These are phyloP conservation scores for Leucaena leucocephala DNA, from an alignment of 306 rosid species.

Conservation along the genomic window DNA sequence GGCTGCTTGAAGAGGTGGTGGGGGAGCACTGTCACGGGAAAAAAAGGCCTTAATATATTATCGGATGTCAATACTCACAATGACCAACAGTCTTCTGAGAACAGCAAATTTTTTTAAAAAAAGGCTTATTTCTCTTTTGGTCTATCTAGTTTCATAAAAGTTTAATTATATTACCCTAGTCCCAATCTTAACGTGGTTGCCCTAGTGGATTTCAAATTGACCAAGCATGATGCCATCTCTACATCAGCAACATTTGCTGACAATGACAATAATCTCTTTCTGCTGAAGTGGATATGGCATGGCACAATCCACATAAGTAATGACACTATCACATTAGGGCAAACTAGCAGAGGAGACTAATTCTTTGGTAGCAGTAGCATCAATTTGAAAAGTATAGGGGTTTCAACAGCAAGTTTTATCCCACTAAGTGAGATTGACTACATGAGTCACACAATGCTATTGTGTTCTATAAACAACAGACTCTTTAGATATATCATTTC, in stretches of 20 bases:
- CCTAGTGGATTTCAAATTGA: neutral
- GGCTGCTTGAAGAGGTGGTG: conserved; percentile 98
- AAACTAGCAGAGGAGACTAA: neutral
- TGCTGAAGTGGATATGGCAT: conserved; percentile 14
- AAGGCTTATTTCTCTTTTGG: neutral
- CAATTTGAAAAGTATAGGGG: too few species aligned
- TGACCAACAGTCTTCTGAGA: conserved; percentile 32
- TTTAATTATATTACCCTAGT: neutral
- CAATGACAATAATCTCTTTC: neutral
- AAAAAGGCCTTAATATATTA: conserved; percentile 34
- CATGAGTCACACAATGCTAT: too few species aligned
- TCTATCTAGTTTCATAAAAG: neutral
- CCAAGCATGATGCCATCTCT: neutral
- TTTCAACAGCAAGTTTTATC: too few species aligned
- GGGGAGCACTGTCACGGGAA: conserved; percentile 78
- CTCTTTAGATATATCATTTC: too few species aligned
- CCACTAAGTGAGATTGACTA: too few species aligned
- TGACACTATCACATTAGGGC: neutral
- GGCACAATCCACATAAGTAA: conserved; percentile 7
- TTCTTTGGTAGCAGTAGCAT: neutral
- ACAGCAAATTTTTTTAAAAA: neutral
- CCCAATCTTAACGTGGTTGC: neutral
- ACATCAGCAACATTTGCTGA: neutral
- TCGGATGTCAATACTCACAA: conserved; percentile 23
- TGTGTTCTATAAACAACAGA: too few species aligned